These are phyloP conservation scores for Pestalotiopsis sp. DNA, from an alignment of 2,329 filamentous ascomycete genomes.

Conservation along the genomic window DNA sequence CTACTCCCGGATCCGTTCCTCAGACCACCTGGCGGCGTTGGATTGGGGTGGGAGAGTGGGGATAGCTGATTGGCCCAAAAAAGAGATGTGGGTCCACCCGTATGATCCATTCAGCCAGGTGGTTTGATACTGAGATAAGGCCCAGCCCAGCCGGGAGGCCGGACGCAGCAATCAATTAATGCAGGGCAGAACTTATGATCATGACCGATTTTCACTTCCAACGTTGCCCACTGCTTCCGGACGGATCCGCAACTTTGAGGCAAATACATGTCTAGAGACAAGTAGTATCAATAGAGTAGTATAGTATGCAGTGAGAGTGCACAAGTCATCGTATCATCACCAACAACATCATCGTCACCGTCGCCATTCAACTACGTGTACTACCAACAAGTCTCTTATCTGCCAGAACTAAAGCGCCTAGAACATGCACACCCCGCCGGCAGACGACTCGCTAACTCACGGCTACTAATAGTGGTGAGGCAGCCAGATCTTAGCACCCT, in stretches of 20 bases:
- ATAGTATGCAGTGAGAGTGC: no score
- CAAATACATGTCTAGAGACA: not conserved
- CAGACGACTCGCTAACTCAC: not conserved
- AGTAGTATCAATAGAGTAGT: no score
- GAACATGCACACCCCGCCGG: not conserved
- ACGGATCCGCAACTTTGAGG: not conserved
- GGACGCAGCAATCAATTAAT: not conserved
- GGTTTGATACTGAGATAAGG: no score
- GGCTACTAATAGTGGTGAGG: not conserved
- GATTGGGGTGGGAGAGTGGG: no score
- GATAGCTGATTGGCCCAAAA: no score
- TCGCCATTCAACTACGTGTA: not conserved
- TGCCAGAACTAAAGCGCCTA: not conserved
- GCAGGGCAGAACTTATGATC: not conserved
- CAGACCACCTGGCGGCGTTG: no score
- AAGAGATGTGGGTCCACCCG: no score
- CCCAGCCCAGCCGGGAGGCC: no score
- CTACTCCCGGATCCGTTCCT: no score
- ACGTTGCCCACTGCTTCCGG: not conserved
- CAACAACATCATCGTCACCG: not conserved
- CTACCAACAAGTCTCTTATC: not conserved
- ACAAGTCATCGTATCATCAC: no score
- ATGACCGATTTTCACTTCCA: not conserved
- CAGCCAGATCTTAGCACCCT: not conserved
- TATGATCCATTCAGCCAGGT: no score